A percentile compares a stretch with the other conserved stretches of the same genome.
Conservation (phyloP, 2,329 filamentous ascomycete genomes). For the Coniochaeta sp. region DNA sequence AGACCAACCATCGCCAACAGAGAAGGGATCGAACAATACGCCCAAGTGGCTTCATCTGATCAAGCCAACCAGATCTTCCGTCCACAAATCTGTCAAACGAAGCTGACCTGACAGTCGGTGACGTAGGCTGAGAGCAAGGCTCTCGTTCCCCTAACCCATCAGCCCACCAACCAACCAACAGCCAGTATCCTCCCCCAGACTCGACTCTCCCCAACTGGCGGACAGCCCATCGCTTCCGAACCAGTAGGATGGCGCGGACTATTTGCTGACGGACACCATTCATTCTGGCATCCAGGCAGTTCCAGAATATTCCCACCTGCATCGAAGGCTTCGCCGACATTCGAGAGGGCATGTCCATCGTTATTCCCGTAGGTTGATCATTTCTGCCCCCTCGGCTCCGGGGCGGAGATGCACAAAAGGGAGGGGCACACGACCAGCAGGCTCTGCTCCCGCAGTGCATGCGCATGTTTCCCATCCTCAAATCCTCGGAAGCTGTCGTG, state of each 20-base stretch:
- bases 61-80: background rate
- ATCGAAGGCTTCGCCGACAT: background rate
- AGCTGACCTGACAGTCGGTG: background rate
- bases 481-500: background rate
- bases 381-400: background rate
- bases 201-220: no score
- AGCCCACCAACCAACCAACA: background rate
- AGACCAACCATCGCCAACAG: background rate
- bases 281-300: no score
- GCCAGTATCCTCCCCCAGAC: background rate
- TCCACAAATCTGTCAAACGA: background rate
- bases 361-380: background rate
- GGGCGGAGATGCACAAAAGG: background rate
- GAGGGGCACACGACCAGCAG: no score
- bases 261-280: background rate
- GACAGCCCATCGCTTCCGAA: background rate
- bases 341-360: background rate
- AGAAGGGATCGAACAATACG: background rate
- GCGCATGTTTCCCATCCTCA: background rate
- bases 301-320: no score
- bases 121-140: slow-evolving; percentile 1
- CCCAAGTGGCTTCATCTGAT: background rate
- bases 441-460: background rate
- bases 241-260: background rate
- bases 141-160: background rate